Percentiles rank a stretch among this genome's conserved stretches.
phyloP scores from a whole-genome alignment of 176 grass and related monocot species.

The Oryza coarctata region DNA sequence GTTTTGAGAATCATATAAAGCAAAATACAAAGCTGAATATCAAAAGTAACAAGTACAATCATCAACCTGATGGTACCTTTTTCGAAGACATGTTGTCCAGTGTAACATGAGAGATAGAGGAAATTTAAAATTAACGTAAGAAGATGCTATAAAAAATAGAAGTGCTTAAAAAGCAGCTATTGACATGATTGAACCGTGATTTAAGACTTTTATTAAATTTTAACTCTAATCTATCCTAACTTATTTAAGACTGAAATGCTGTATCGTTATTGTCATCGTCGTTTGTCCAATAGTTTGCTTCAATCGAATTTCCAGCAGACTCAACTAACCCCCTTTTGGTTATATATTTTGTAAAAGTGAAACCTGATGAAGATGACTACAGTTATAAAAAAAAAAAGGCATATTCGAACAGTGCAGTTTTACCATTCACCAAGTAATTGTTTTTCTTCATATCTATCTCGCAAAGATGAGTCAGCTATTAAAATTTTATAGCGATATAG shows the following conservation, averaged over 20 bases:
- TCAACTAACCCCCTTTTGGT: constrained; percentile 36
- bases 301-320: constrained; percentile 13
- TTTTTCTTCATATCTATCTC: background rate
- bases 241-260: too few relatives aligned
- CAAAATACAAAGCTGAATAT: constrained; percentile 14
- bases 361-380: constrained; percentile 48
- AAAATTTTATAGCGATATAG: background rate
- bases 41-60: constrained; percentile 12
- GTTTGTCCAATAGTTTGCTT: constrained; percentile 60
- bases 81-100: constrained; percentile 45
- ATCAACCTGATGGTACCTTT: constrained; percentile 39
- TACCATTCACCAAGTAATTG: background rate
- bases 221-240: too few relatives aligned
- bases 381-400: background rate
- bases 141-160: too few relatives aligned
- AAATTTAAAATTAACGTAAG: too few relatives aligned
- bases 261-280: too few relatives aligned
- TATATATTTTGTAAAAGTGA: constrained; percentile 53
- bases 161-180: too few relatives aligned
- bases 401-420: background rate
- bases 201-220: too few relatives aligned
- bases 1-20: constrained; percentile 27
- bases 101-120: too few relatives aligned
- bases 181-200: too few relatives aligned
- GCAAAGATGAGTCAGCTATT: background rate